phyloP scores from a whole-genome alignment of 108 stramenopile species.

The Cyclotella distinguenda region DNA sequence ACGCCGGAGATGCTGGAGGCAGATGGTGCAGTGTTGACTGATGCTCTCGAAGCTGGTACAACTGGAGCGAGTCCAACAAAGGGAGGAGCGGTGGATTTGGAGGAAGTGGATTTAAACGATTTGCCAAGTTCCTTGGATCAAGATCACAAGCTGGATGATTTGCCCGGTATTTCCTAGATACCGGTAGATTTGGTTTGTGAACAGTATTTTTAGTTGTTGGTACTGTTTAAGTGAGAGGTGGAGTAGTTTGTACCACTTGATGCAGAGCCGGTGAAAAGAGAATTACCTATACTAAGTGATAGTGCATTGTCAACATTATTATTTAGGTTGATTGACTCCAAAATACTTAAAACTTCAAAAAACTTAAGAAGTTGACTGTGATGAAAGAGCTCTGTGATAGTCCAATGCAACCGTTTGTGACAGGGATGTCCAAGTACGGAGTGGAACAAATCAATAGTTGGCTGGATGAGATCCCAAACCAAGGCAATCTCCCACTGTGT shows the following conservation, averaged over 20 bases:
- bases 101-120: constrained; percentile 21
- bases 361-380: too few species aligned
- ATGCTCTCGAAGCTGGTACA: constrained; percentile 14
- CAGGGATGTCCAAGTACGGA: too few species aligned
- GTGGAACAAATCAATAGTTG: too few species aligned
- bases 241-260: neutral
- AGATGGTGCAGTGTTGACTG: constrained; percentile 39
- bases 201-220: neutral
- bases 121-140: constrained; percentile 17
- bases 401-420: too few species aligned
- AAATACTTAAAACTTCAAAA: too few species aligned
- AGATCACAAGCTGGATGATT: constrained; percentile 10
- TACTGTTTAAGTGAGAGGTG: neutral
- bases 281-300: neutral
- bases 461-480: too few species aligned
- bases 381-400: too few species aligned
- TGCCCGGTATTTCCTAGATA: neutral
- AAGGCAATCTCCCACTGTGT: too few species aligned
- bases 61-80: neutral
- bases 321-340: too few species aligned
- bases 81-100: constrained; percentile 8
- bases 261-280: neutral
- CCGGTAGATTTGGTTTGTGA: neutral
- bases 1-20: constrained; percentile 36
- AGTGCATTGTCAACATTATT: neutral